Evolutionary conservation across 345 rosid genomes (phyloP).

Genomic region (Erysimum cheiranthoides): DNA sequence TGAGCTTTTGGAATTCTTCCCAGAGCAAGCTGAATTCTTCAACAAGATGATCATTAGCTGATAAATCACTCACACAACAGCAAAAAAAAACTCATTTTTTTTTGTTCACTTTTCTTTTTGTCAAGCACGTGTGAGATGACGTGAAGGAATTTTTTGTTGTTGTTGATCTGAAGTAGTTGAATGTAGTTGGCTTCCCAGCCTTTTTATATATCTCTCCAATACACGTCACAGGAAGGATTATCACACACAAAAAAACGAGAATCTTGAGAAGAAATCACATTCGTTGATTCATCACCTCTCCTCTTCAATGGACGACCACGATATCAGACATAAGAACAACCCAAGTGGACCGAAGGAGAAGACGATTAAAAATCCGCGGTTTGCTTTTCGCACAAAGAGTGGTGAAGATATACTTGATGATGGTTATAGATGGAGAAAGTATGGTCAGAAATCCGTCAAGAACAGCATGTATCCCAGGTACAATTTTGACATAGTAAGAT

Average conservation of each 20-base stretch:
- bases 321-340: slow-evolving; percentile 42
- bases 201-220: slow-evolving; percentile 31
- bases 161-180: slow-evolving; percentile 75
- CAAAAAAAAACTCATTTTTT: neutral
- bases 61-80: slow-evolving; percentile 35
- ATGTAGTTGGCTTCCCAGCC: slow-evolving; percentile 62
- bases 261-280: slow-evolving; percentile 20
- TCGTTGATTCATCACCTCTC: slow-evolving; percentile 60
- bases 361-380: slow-evolving; percentile 51
- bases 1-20: slow-evolving; percentile 83
- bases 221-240: neutral
- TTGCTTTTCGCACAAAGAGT: slow-evolving; percentile 72
- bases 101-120: no score
- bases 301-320: slow-evolving; percentile 45
- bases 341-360: slow-evolving; percentile 18
- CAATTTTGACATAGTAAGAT: neutral
- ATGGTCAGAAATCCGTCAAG: slow-evolving; percentile 53
- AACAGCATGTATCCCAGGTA: slow-evolving; percentile 72
- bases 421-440: slow-evolving; percentile 71
- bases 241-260: neutral
- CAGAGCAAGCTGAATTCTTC: slow-evolving; percentile 72
- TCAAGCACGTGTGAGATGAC: slow-evolving; percentile 25
- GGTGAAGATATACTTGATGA: slow-evolving; percentile 76
- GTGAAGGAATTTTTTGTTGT: slow-evolving; percentile 13
- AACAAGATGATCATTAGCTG: slow-evolving; percentile 90